phyloP scores from a whole-genome alignment of 306 rosid genomes.

The Cicer pinnatifidum region DNA sequence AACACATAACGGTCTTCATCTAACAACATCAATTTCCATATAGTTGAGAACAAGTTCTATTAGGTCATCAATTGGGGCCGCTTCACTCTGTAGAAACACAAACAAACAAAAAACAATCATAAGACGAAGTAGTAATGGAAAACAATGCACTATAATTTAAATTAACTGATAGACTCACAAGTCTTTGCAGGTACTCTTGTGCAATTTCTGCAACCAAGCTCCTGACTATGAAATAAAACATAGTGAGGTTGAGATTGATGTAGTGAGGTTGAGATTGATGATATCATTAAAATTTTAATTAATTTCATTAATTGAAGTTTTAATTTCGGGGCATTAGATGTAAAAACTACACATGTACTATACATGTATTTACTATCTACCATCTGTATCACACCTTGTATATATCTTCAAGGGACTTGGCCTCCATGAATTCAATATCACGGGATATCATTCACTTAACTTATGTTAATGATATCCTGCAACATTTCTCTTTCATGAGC shows the following conservation, averaged over 20 bases:
- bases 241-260: not conserved
- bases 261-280: slow-evolving; percentile 2
- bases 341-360: too few relatives aligned
- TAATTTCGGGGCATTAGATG: too few relatives aligned
- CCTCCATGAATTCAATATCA: too few relatives aligned
- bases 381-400: too few relatives aligned
- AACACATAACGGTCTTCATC: not conserved
- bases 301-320: too few relatives aligned
- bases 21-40: not conserved
- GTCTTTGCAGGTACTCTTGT: slow-evolving; percentile 74
- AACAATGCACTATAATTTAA: not conserved
- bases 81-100: slow-evolving; percentile 61
- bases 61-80: slow-evolving; percentile 68
- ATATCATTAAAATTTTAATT: too few relatives aligned
- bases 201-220: slow-evolving; percentile 94
- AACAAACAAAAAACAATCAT: slow-evolving; percentile 6
- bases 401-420: too few relatives aligned
- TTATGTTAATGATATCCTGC: too few relatives aligned
- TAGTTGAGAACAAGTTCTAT: slow-evolving; percentile 69
- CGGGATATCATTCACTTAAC: too few relatives aligned
- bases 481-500: too few relatives aligned
- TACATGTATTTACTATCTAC: too few relatives aligned
- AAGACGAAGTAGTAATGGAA: slow-evolving; percentile 12
- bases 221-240: slow-evolving; percentile 52
- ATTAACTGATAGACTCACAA: slow-evolving; percentile 54